phyloP scores from a whole-genome alignment of 2,329 filamentous ascomycete species.

The Diplodia sapinea region DNA sequence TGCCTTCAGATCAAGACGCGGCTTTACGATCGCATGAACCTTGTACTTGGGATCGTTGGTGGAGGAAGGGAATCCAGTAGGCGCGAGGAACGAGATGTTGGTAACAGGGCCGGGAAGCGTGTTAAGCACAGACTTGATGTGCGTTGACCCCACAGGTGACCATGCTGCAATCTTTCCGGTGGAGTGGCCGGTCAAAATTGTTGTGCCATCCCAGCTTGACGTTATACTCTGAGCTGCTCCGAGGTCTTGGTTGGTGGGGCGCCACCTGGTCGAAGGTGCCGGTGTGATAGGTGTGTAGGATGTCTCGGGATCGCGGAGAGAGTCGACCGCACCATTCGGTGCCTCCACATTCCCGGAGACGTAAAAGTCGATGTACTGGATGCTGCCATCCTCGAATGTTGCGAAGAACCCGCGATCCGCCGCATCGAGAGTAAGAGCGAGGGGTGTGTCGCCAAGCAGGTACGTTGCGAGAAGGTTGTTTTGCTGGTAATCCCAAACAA shows the following conservation, averaged over 20 bases:
- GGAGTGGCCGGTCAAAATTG: constrained; percentile 78
- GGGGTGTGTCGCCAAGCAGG: constrained; percentile 74
- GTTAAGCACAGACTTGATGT: constrained; percentile 64
- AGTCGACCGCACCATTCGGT: constrained; percentile 46
- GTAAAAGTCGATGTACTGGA: constrained; percentile 81
- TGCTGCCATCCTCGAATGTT: constrained; percentile 77
- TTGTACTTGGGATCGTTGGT: constrained; percentile 51
- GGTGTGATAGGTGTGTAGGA: constrained; percentile 51
- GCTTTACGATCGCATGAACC: constrained; percentile 73
- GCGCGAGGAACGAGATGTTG: constrained; percentile 75
- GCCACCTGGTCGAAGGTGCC: constrained; percentile 43
- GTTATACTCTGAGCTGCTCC: constrained; percentile 72
- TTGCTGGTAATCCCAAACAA: constrained; percentile 90
- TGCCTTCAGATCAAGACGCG: constrained; percentile 66
- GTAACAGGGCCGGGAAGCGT: constrained; percentile 83
- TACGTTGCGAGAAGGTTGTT: constrained; percentile 80
- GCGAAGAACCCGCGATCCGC: constrained; percentile 82
- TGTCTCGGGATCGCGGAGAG: constrained; percentile 58
- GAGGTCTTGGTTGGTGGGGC: constrained; percentile 64
- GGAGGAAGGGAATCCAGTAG: constrained; percentile 55
- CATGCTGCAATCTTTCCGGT: constrained; percentile 80
- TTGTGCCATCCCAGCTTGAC: constrained; percentile 81
- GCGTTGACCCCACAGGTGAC: constrained; percentile 64
- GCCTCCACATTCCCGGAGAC: constrained; percentile 46
- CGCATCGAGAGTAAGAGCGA: constrained; percentile 78